A percentile compares a stretch with the other conserved stretches of the same genome.
These are phyloP conservation scores for Apiotrichum brassicae DNA, from an alignment of 1,284 basidiomycete genomes.

Conservation along the genomic window DNA sequence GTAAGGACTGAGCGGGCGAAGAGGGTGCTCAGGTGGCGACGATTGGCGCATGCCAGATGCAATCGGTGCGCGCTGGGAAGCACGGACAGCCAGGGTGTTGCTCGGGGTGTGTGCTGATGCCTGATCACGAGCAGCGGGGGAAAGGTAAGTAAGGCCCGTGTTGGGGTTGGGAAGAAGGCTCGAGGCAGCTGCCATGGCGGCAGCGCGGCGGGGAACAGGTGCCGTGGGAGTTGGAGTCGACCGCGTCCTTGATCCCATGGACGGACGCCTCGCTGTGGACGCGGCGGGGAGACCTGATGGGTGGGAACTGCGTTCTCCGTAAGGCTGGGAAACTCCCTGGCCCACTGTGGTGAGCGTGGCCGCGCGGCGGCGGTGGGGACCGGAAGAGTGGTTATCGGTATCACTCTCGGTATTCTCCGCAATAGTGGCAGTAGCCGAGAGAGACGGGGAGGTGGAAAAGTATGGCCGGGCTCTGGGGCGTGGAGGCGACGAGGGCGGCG, in stretches of 20 bases:
- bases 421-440: neutral
- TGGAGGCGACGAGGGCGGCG: neutral
- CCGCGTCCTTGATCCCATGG: neutral
- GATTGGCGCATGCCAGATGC: neutral
- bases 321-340: no score
- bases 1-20: neutral
- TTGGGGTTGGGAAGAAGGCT: neutral
- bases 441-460: slow-evolving; percentile 6
- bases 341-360: neutral
- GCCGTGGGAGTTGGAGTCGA: neutral
- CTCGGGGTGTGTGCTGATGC: neutral
- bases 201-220: neutral
- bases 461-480: neutral
- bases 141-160: neutral
- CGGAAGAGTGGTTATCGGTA: neutral
- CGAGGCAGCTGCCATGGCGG: neutral
- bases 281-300: no score
- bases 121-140: neutral
- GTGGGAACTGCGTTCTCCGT: no score
- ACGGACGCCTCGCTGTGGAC: neutral
- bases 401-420: neutral
- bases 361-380: neutral
- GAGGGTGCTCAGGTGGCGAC: neutral
- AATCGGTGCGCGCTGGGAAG: neutral
- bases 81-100: slow-evolving; percentile 2